These are phyloP conservation scores for Talaromyces piceae DNA, from an alignment of 2,329 filamentous ascomycete species.

Conservation along the genomic window DNA sequence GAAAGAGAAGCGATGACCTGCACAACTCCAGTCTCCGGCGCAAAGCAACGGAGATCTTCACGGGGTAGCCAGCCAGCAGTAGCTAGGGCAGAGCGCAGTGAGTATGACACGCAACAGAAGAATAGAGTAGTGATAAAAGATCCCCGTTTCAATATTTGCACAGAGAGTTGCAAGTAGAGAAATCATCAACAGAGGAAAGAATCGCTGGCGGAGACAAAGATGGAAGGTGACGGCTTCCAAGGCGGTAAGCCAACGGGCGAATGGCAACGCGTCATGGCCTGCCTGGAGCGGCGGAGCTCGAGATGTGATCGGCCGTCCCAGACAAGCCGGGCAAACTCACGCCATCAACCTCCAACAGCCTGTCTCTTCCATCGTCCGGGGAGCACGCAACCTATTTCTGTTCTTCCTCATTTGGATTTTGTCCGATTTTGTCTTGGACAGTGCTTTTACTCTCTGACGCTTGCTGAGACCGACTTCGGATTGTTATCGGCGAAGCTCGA, in stretches of 20 bases:
- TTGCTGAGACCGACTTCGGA: neutral
- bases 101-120: neutral
- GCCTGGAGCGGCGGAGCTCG: conserved; percentile 8
- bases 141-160: neutral
- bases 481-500: conserved; percentile 4
- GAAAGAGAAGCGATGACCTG: neutral
- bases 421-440: neutral
- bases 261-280: conserved; percentile 2
- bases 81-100: neutral
- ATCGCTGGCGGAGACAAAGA: neutral
- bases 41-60: neutral
- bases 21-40: neutral
- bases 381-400: neutral
- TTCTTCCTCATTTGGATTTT: neutral
- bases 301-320: conserved; percentile 1
- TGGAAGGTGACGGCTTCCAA: conserved; percentile 2
- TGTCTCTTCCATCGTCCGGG: neutral
- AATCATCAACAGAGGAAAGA: neutral
- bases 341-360: conserved; percentile 3
- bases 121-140: neutral
- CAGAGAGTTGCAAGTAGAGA: neutral
- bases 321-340: neutral
- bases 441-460: neutral
- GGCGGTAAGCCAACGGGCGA: conserved; percentile 10
- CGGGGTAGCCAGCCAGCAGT: neutral